Evolutionary conservation across 306 rosid species (phyloP).

Genomic region (Cicer judaicum): DNA sequence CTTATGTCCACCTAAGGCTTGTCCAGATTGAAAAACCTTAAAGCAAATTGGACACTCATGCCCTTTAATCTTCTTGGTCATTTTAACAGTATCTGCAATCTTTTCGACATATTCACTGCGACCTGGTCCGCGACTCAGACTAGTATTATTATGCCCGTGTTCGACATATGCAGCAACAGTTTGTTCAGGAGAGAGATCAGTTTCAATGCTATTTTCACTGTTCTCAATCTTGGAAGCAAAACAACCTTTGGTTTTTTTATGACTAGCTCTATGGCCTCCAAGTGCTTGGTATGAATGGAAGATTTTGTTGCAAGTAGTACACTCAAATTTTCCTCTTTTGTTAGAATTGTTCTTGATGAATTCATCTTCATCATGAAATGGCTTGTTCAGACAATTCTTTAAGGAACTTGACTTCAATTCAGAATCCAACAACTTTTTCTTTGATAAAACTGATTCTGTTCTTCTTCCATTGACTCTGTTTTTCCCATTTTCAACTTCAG

Average conservation of each 20-base stretch:
- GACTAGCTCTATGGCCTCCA: constrained; percentile 96
- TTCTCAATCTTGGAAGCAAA: constrained; percentile 61
- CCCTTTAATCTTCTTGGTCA: constrained; percentile 56
- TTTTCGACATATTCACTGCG: constrained; percentile 31
- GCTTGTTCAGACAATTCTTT: constrained; percentile 37
- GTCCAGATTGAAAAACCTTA: constrained; percentile 77
- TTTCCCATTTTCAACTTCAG: constrained; percentile 45
- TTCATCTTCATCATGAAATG: constrained; percentile 48
- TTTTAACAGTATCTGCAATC: constrained; percentile 33
- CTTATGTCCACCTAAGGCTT: constrained; percentile 96
- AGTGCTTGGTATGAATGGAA: constrained; percentile 90
- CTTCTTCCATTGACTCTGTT: constrained; percentile 43
- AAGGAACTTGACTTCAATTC: constrained; percentile 29
- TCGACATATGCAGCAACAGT: too few species aligned
- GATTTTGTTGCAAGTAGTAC: constrained; percentile 74
- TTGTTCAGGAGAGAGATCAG: constrained; percentile 54
- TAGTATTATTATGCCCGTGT: too few species aligned
- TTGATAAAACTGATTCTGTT: constrained; percentile 51
- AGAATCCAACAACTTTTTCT: constrained; percentile 39
- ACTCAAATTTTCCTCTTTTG: constrained; percentile 73
- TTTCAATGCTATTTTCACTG: constrained; percentile 70
- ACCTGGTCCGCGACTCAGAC: too few species aligned
- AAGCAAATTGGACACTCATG: constrained; percentile 81
- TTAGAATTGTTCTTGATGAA: constrained; percentile 43
- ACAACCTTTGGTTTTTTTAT: constrained; percentile 72